Evolutionary conservation across 2,329 filamentous ascomycete species (phyloP), one percentile per base, ranked within the genome.

Genomic region (Seiridium cupressi): DNA sequence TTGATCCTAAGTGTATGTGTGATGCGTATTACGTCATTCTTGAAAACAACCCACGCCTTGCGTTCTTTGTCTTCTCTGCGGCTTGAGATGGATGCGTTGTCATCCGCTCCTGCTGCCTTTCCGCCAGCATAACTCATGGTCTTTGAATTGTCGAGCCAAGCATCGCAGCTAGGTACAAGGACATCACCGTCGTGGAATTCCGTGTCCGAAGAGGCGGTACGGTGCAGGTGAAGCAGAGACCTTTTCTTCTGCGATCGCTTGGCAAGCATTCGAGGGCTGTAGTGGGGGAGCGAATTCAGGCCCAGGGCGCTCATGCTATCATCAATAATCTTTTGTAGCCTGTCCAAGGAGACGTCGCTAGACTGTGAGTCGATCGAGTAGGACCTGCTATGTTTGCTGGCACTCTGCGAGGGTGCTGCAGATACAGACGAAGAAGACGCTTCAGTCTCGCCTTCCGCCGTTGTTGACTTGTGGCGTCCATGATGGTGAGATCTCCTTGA

Each of bases 1-100:
- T 96, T 97, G 38, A 98, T 83, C 57, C 88, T 87, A 57, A 99
- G 79, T 0, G 95, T 99, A 73, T 98, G 95, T 0, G 92, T 84
- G 60, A 98, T 82, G 44, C 93, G 90, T 59, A 98, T 84, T 63
- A 98, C 95, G 71, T 99, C 94, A 62, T 88, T 89, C 74, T 97
- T 97, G 82, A 97, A 99, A 7, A 75, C 80, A n/a, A 85, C 72
- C 95, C 94, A 97, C 3, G 88, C 88, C 70, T 91, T 88, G 47
- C 81, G 84, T 61, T 94, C 91, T 70, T 90, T 92, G 38, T 84
- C 81, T 44, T 81, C 80, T 60, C 76, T 79, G 59, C 78, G 80
- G 55, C 76, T 77, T 3, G 74, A 75, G 49, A 75, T 71, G 3
- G 77, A 71, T 4, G 77, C 73, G 3, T 70, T 60, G 38, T 82